Percentiles rank a stretch among this genome's conserved stretches.
Evolutionary conservation across 768 basidiomycete species (phyloP).

Genomic region (Leccinellum albellum): DNA sequence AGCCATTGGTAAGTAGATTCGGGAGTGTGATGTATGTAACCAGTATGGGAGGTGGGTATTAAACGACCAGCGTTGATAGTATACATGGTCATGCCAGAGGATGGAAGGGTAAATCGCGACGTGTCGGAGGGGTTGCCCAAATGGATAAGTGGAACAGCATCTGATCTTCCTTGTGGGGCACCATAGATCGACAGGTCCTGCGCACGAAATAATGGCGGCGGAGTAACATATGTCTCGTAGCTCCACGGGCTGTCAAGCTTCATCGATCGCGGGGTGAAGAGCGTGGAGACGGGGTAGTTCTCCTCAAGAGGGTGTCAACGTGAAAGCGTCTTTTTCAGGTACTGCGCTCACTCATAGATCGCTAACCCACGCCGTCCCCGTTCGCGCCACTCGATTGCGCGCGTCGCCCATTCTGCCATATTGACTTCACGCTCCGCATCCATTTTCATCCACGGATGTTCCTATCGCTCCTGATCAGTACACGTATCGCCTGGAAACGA

Average conservation of each 20-base stretch:
- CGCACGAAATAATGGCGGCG: neutral
- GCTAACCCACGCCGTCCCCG: slow-evolving; percentile 18
- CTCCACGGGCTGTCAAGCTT: slow-evolving; percentile 4
- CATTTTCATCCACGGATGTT: slow-evolving; percentile 73
- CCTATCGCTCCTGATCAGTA: slow-evolving; percentile 33
- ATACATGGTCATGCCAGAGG: slow-evolving; percentile 5
- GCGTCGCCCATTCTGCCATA: slow-evolving; percentile 79
- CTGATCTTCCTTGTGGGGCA: neutral
- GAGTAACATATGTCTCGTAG: slow-evolving; percentile 1
- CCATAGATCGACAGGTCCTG: neutral
- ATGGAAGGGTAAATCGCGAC: neutral
- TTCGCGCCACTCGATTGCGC: slow-evolving; percentile 42
- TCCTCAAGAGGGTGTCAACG: slow-evolving; percentile 14
- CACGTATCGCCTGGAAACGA: neutral
- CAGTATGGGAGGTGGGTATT: slow-evolving; percentile 21
- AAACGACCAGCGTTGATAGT: slow-evolving; percentile 27
- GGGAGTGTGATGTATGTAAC: slow-evolving; percentile 11
- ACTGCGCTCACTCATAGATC: slow-evolving; percentile 23
- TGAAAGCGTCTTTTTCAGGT: neutral
- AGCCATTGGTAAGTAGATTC: slow-evolving; percentile 11
- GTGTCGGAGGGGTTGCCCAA: neutral
- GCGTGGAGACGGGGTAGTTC: slow-evolving; percentile 19
- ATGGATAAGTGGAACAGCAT: neutral
- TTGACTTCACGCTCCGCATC: slow-evolving; percentile 65
- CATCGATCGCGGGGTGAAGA: slow-evolving; percentile 22